phyloP scores from a whole-genome alignment of 1,284 basidiomycete species.

The Mycena sp. region DNA sequence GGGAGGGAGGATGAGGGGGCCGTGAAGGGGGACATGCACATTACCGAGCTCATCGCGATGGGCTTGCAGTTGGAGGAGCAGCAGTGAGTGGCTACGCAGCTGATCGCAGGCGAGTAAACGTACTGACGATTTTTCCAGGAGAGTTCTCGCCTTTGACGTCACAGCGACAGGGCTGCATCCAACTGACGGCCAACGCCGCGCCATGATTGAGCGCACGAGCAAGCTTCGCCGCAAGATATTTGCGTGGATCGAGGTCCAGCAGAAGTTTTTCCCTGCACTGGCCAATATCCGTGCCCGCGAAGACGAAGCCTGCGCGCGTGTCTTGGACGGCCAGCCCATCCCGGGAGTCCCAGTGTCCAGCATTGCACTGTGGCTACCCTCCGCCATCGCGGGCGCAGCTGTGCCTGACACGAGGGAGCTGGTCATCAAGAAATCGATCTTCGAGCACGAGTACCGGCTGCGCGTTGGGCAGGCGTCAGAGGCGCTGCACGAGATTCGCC shows the following conservation, averaged over 20 bases:
- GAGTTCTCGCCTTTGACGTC: not conserved
- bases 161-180: too few species aligned
- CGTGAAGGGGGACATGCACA: too few species aligned
- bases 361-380: slow-evolving; percentile 19
- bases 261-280: slow-evolving; percentile 20
- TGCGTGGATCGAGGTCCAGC: slow-evolving; percentile 21
- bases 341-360: slow-evolving; percentile 17
- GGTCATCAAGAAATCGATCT: not conserved
- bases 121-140: not conserved
- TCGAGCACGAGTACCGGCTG: slow-evolving; percentile 12
- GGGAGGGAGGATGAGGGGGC: too few species aligned
- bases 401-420: not conserved
- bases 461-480: slow-evolving; percentile 17
- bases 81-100: too few species aligned
- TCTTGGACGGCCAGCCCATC: slow-evolving; percentile 6
- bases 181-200: too few species aligned
- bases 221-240: not conserved
- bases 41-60: too few species aligned
- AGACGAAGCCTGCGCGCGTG: slow-evolving; percentile 8
- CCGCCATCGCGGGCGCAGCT: too few species aligned
- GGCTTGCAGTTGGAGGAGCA: too few species aligned
- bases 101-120: too few species aligned
- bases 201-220: too few species aligned
- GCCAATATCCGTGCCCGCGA: slow-evolving; percentile 3
- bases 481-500: slow-evolving; percentile 3